Percentiles rank a stretch among this genome's conserved stretches.
These are phyloP conservation scores for Draba incana DNA, from an alignment of 345 rosid species.

Conservation along the genomic window DNA sequence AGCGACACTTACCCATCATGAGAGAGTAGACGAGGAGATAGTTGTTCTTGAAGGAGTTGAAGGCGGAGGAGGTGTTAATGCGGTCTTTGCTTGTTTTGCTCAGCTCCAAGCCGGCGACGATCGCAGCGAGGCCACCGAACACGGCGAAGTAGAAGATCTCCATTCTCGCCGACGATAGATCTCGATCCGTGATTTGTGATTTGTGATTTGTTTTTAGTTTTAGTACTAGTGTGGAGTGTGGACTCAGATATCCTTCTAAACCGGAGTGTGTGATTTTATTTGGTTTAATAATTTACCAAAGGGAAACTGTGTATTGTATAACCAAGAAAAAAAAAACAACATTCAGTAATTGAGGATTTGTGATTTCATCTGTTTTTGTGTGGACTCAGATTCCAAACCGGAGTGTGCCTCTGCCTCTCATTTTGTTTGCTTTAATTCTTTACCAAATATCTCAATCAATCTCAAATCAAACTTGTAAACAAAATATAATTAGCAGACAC, in stretches of 20 bases:
- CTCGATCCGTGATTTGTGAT: background rate
- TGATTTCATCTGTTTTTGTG: conserved; percentile 19
- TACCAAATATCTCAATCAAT: too few relatives aligned
- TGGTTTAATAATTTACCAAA: too few relatives aligned
- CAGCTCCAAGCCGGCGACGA: conserved; percentile 61
- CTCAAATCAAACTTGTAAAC: too few relatives aligned
- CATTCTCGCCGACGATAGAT: conserved; percentile 37
- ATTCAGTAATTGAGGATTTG: background rate
- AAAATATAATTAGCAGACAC: too few relatives aligned
- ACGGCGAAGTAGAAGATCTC: conserved; percentile 67
- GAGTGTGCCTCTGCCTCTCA: background rate
- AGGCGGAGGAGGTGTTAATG: conserved; percentile 57
- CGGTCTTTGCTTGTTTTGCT: conserved; percentile 72
- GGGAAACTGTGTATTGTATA: too few relatives aligned
- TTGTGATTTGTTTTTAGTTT: too few relatives aligned
- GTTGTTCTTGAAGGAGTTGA: conserved; percentile 71
- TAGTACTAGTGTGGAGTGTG: too few relatives aligned
- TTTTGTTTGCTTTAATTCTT: background rate
- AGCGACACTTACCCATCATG: conserved; percentile 64
- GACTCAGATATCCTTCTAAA: too few relatives aligned
- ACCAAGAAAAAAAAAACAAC: too few relatives aligned
- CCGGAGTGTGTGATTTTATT: too few relatives aligned
- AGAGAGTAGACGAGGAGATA: conserved; percentile 77
- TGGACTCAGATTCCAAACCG: conserved; percentile 11
- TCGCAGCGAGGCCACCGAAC: conserved; percentile 56